A percentile compares a stretch with the other conserved stretches of the same genome.
Conservation (phyloP, 2,329 filamentous ascomycete genomes). For the Ascomycota sp. region DNA sequence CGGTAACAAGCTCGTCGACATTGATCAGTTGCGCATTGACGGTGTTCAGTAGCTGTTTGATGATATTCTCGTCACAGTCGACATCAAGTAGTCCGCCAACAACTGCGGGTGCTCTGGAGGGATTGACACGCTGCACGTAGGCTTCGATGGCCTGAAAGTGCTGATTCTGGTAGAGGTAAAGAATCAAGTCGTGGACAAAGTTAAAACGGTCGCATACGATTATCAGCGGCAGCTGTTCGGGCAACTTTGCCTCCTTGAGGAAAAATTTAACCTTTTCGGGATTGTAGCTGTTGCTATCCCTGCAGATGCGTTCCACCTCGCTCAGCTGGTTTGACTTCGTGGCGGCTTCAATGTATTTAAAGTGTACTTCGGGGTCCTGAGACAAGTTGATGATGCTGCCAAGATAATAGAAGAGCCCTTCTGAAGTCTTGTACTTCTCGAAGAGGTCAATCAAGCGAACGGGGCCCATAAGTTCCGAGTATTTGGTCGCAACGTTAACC, state of each 20-base stretch:
- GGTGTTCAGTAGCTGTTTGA: slow-evolving; percentile 74
- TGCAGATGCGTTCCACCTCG: slow-evolving; percentile 92
- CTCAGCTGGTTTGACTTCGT: slow-evolving; percentile 84
- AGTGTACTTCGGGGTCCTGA: slow-evolving; percentile 86
- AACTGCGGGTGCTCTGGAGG: slow-evolving; percentile 72
- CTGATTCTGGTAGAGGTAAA: slow-evolving; percentile 97
- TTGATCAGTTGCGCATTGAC: slow-evolving; percentile 72
- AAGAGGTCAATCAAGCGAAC: slow-evolving; percentile 77
- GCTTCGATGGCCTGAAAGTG: slow-evolving; percentile 98
- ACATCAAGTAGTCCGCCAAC: slow-evolving; percentile 88
- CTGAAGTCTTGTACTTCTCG: slow-evolving; percentile 92
- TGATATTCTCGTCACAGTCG: slow-evolving; percentile 89
- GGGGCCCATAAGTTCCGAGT: slow-evolving; percentile 84
- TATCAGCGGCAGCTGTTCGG: slow-evolving; percentile 86
- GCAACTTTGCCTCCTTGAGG: slow-evolving; percentile 83
- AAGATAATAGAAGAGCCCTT: slow-evolving; percentile 95
- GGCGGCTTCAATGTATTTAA: slow-evolving; percentile 98
- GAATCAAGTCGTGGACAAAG: slow-evolving; percentile 88
- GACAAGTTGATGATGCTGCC: slow-evolving; percentile 95
- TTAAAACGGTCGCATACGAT: slow-evolving; percentile 99
- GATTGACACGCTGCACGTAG: slow-evolving; percentile 94
- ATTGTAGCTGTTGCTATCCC: slow-evolving; percentile 79
- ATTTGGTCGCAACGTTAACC: slow-evolving; percentile 91
- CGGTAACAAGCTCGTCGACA: slow-evolving; percentile 79
- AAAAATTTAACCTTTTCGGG: slow-evolving; percentile 98